phyloP scores from a whole-genome alignment of 2,329 filamentous ascomycete genomes.

The Colletotrichum gigasporum region DNA sequence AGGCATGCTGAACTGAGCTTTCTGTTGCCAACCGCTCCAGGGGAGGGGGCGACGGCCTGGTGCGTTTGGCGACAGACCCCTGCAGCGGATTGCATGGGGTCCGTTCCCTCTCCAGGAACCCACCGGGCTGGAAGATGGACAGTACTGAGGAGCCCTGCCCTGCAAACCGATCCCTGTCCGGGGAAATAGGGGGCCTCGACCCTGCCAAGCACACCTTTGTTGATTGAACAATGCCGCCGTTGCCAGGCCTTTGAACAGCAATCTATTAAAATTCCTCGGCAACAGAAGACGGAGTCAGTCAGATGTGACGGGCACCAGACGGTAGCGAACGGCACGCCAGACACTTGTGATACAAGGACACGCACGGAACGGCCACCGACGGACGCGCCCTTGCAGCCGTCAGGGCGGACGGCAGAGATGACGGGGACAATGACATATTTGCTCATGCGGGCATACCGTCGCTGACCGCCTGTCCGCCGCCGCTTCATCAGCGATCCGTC shows the following conservation, averaged over 20 bases:
- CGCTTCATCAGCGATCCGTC: not conserved
- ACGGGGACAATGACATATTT: no score
- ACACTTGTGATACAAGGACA: not conserved
- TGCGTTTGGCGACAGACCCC: no score
- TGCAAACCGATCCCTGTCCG: not conserved
- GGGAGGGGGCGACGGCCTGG: no score
- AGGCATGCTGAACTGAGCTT: not conserved
- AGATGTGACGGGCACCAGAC: no score
- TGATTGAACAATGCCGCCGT: not conserved
- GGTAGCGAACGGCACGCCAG: not conserved
- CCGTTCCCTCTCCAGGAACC: not conserved
- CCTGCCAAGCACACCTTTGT: not conserved
- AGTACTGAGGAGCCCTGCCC: not conserved
- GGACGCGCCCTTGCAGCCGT: not conserved
- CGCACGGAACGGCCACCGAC: not conserved
- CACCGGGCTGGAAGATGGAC: conserved; percentile 2
- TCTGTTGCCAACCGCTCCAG: no score
- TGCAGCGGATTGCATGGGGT: not conserved
- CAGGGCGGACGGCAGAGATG: not conserved
- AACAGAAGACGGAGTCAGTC: not conserved
- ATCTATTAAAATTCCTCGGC: not conserved
- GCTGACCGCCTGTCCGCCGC: no score
- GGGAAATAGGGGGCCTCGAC: not conserved
- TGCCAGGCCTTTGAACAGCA: no score
- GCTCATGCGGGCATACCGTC: no score